These are phyloP conservation scores for Nitzschia sp. DNA, from an alignment of 108 stramenopile genomes.

Conservation along the genomic window DNA sequence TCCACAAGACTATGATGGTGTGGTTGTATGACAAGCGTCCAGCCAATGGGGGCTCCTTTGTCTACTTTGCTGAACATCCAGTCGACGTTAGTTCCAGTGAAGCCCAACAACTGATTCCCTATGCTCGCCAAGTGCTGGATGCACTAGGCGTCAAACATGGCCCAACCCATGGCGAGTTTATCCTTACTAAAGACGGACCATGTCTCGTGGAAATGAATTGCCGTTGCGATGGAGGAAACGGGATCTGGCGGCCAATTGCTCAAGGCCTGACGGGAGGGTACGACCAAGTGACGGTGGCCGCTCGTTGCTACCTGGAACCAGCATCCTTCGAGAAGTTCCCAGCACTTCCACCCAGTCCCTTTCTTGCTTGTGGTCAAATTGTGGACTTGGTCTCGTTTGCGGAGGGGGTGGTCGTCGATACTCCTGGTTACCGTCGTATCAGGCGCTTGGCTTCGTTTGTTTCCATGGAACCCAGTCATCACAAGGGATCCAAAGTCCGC, in stretches of 20 bases:
- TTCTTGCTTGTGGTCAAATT: slow-evolving; percentile 41
- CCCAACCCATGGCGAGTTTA: slow-evolving; percentile 70
- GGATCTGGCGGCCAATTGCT: slow-evolving; percentile 77
- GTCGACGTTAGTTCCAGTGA: slow-evolving; percentile 46
- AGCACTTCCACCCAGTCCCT: slow-evolving; percentile 42
- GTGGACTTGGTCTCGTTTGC: slow-evolving; percentile 49
- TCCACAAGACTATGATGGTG: slow-evolving; percentile 77
- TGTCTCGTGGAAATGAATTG: slow-evolving; percentile 87
- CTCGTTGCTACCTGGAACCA: slow-evolving; percentile 72
- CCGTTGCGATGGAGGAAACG: slow-evolving; percentile 89
- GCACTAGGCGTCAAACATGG: slow-evolving; percentile 49
- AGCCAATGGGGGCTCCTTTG: slow-evolving; percentile 73
- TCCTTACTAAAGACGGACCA: slow-evolving; percentile 75
- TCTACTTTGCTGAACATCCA: slow-evolving; percentile 60
- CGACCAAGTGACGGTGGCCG: slow-evolving; percentile 63
- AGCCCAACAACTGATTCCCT: slow-evolving; percentile 52
- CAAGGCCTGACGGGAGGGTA: slow-evolving; percentile 59
- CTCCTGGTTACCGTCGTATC: slow-evolving; percentile 57
- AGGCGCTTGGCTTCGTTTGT: slow-evolving; percentile 55
- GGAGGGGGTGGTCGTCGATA: slow-evolving; percentile 48
- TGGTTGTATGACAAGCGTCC: slow-evolving; percentile 95
- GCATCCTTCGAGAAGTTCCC: slow-evolving; percentile 47
- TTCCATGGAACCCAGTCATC: slow-evolving; percentile 40
- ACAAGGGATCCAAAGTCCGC: slow-evolving; percentile 42
- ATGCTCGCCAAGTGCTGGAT: slow-evolving; percentile 51